Evolutionary conservation across 2,329 filamentous ascomycete species (phyloP).

Genomic region (Paecilomyces fulvus): DNA sequence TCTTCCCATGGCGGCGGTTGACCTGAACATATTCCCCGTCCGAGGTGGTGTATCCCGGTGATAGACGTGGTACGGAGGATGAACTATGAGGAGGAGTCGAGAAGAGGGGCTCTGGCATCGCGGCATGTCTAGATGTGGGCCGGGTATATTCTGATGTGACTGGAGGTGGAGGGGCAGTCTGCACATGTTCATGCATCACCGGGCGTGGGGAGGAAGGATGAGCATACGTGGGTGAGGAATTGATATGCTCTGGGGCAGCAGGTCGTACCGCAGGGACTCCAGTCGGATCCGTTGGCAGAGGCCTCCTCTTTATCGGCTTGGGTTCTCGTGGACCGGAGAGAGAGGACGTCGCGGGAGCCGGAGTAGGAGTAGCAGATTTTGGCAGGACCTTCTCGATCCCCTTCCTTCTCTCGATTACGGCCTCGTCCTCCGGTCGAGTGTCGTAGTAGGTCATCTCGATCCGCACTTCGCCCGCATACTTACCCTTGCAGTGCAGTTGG

Average conservation of each 20-base stretch:
- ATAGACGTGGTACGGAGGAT: constrained; percentile 14
- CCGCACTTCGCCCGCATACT: constrained; percentile 90
- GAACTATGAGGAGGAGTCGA: constrained; percentile 3
- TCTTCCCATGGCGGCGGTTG: constrained; percentile 9
- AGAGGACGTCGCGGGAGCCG: constrained; percentile 15
- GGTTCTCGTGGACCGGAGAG: constrained; percentile 43
- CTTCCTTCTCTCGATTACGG: constrained; percentile 47
- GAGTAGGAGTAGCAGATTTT: constrained; percentile 12
- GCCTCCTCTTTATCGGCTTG: constrained; percentile 68
- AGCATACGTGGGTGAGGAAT: constrained; percentile 27
- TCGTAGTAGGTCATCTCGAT: constrained; percentile 98
- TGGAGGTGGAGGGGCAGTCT: constrained; percentile 14
- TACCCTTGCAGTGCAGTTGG: constrained; percentile 73
- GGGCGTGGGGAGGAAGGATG: constrained; percentile 19
- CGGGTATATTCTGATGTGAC: constrained; percentile 14
- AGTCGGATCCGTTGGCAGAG: constrained; percentile 71
- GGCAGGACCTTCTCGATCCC: constrained; percentile 27
- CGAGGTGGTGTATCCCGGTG: constrained; percentile 21
- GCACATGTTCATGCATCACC: constrained; percentile 16
- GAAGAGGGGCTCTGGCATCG: constrained; percentile 8
- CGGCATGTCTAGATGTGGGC: constrained; percentile 16
- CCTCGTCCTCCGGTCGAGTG: constrained; percentile 72
- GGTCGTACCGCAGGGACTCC: constrained; percentile 40
- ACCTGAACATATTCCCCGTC: constrained; percentile 20
- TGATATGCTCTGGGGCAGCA: constrained; percentile 28